Percentiles rank a stretch among this genome's conserved stretches.
phyloP scores from a whole-genome alignment of 441 rosid genomes.

The Corymbia citriodora region DNA sequence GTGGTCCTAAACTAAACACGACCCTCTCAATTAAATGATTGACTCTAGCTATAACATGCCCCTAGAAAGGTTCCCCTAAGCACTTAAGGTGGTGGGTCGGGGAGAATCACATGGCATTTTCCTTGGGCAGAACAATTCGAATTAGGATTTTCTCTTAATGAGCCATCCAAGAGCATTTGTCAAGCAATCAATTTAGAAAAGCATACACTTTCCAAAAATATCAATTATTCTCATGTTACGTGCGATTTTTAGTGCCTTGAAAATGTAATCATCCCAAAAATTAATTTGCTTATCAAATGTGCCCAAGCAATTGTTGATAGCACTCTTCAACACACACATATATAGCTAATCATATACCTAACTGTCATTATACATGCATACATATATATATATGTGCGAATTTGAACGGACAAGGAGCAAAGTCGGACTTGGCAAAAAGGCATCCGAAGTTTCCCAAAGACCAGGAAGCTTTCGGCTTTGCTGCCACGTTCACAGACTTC shows the following conservation, averaged over 20 bases:
- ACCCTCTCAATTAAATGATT: not conserved
- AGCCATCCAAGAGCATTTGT: not conserved
- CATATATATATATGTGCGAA: too few relatives aligned
- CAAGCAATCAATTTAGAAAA: not conserved
- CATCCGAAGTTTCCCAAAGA: not conserved
- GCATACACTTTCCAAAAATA: not conserved
- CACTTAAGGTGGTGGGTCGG: not conserved
- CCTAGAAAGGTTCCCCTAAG: not conserved
- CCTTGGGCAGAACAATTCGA: not conserved
- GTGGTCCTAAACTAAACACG: not conserved
- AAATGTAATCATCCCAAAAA: not conserved
- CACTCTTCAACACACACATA: not conserved
- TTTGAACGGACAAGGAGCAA: not conserved
- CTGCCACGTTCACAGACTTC: not conserved
- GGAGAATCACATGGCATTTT: rapidly evolving
- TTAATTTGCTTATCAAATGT: not conserved
- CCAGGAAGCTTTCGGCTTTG: not conserved
- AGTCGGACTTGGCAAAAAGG: not conserved
- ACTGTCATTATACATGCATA: not conserved
- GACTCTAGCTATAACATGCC: not conserved
- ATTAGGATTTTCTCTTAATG: not conserved
- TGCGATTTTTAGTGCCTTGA: not conserved
- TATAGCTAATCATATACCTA: not conserved
- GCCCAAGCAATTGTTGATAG: not conserved
- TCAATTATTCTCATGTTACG: too few relatives aligned